These are phyloP conservation scores for Conringia planisiliqua DNA, from an alignment of 345 rosid species.

Conservation along the genomic window DNA sequence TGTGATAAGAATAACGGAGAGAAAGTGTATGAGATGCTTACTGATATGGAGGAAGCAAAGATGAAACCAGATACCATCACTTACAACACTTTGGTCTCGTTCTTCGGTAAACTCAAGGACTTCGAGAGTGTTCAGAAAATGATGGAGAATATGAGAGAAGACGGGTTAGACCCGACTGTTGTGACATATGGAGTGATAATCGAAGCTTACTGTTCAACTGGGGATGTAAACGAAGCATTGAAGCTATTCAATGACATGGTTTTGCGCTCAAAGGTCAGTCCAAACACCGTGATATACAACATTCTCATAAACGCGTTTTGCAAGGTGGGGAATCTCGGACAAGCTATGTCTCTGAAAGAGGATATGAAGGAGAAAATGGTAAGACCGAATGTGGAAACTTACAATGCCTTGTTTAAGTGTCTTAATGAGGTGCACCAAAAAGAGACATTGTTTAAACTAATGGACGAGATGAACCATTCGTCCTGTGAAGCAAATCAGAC, in stretches of 20 bases:
- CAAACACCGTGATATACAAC: constrained; percentile 68
- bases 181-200: constrained; percentile 61
- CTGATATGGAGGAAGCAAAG: constrained; percentile 58
- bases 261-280: constrained; percentile 42
- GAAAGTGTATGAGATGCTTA: constrained; percentile 52
- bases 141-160: constrained; percentile 50
- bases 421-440: constrained; percentile 47
- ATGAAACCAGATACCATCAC: constrained; percentile 57
- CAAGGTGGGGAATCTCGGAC: constrained; percentile 42
- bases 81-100: constrained; percentile 60
- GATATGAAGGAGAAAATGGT: constrained; percentile 60
- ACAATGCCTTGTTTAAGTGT: constrained; percentile 67
- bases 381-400: constrained; percentile 60
- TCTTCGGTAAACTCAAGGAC: constrained; percentile 44
- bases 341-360: constrained; percentile 52
- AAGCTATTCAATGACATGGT: constrained; percentile 52
- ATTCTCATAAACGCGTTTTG: constrained; percentile 58
- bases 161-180: constrained; percentile 51
- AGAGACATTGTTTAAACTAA: constrained; percentile 47
- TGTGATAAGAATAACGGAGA: constrained; percentile 53
- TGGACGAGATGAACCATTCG: constrained; percentile 62
- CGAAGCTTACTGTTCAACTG: constrained; percentile 55
- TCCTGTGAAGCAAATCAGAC: constrained; percentile 68
- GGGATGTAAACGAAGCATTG: constrained; percentile 57
- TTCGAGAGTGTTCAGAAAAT: constrained; percentile 39